Evolutionary conservation across 2,329 filamentous ascomycete species (phyloP).

Genomic region (Alternaria longipes): DNA sequence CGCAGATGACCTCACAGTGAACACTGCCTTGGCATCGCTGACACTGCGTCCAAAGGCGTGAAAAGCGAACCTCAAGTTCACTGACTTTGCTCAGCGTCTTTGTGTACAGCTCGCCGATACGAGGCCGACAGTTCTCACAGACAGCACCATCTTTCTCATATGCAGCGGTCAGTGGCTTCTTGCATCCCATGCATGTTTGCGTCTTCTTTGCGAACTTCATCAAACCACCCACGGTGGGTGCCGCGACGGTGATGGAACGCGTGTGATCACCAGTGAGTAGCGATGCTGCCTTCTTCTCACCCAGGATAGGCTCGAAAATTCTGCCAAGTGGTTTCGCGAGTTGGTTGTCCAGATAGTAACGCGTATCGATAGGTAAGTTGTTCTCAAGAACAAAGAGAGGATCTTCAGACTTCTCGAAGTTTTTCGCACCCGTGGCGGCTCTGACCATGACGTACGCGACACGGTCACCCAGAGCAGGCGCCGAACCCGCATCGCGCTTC

Average conservation of each 20-base stretch:
- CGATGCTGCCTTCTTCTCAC: constrained; percentile 87
- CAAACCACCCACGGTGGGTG: constrained; percentile 87
- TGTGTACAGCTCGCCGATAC: constrained; percentile 92
- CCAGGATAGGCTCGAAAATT: constrained; percentile 97
- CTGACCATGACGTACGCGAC: constrained; percentile 99
- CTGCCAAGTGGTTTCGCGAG: constrained; percentile 91
- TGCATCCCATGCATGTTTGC: constrained; percentile 98
- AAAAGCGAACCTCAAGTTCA: constrained; percentile 92
- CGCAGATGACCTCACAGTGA: constrained; percentile 98
- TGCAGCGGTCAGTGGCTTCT: constrained; percentile 86
- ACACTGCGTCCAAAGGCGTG: constrained; percentile 95
- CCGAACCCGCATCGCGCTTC: constrained; percentile 94
- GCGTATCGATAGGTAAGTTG: constrained; percentile 97
- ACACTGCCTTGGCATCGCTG: constrained; percentile 97
- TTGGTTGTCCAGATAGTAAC: constrained; percentile 98
- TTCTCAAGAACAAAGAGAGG: constrained; percentile 97
- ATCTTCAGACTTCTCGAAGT: constrained; percentile 97
- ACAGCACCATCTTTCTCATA: constrained; percentile 86
- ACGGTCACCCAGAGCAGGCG: constrained; percentile 90
- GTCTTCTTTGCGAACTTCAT: constrained; percentile 99
- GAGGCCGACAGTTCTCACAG: constrained; percentile 82
- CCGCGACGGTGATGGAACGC: constrained; percentile 90
- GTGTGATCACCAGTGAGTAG: constrained; percentile 94
- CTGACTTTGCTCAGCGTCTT: constrained; percentile 88
- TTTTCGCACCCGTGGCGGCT: constrained; percentile 86